Base-by-base conservation (phyloP, 192 early-diverging fungal species). In the Backusella mclennaniae region DNA sequence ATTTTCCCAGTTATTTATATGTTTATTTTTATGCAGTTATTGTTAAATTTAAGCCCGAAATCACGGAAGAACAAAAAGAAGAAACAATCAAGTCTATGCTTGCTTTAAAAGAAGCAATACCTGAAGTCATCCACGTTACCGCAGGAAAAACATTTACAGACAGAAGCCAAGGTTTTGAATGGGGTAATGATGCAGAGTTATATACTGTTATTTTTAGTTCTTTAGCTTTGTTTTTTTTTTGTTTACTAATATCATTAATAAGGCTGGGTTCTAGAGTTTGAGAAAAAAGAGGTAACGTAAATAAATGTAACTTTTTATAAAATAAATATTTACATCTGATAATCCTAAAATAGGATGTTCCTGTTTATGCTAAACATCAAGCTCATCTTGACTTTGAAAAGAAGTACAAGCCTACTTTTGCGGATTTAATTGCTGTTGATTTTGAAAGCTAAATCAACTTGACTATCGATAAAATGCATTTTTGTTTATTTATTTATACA, bases 61-160 rank as follows among this genome's bases (percentile, higher is more conserved):
- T 77, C 15, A 31, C 35, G 12, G 80, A 81, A 15, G 52, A 59
- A 19, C 36, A 70, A 12, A 76, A 74, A 26, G 31, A 74, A 52
- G 33, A 81, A 6, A 49, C 76, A 4, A 56, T 77, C 9, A 39
- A 71, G 29, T 73, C 73, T 8, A 76, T 81, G 23, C 42, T 76
- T 7, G 76, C 73, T 17, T 67, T 81, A 38, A 81, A 81, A 44
- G 68, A 81, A 15, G 31, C 4, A 12, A 81, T 81, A 33, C 76
- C 80, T 23, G 73, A 73, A n/a, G 74, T 81, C 56, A 44, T 17
- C 11, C 59, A 38, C n/a, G 35, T 73, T 9, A 71, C 72, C 38
- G 80, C 80, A n/a, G 80, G 80, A 44, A 81, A 77, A 33, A 81
- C 66, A 46, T 81, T 74, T 39, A 74, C 80, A 46, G 80, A 81